A percentile compares a stretch with the other conserved stretches of the same genome.
These are phyloP conservation scores for Solanum sejunctum DNA, from an alignment of 257 asterid genomes.

Conservation along the genomic window DNA sequence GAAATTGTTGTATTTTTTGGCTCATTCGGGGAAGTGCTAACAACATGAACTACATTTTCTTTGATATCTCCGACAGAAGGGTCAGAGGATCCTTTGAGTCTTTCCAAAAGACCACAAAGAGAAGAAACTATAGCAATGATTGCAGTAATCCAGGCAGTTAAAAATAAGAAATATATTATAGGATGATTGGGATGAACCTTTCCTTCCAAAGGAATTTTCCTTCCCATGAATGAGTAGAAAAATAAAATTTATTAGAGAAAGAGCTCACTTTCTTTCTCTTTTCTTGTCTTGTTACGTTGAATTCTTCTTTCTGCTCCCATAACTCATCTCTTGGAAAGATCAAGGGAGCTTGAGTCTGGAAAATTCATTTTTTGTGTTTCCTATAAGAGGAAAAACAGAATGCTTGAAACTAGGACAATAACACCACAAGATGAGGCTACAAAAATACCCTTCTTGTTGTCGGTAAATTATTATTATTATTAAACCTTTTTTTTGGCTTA, in stretches of 20 bases:
- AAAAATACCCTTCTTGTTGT: background rate
- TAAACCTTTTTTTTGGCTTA: too few species aligned
- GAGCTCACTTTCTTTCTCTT: background rate
- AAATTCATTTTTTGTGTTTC: background rate
- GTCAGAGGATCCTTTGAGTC: slow-evolving; percentile 9
- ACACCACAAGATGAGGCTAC: background rate
- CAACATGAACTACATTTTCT: background rate
- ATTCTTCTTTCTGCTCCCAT: background rate
- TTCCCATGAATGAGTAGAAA: slow-evolving; percentile 34
- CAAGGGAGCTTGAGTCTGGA: background rate
- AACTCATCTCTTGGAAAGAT: background rate
- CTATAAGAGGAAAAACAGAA: background rate
- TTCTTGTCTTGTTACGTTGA: background rate
- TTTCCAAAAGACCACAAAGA: slow-evolving; percentile 38
- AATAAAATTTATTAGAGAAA: background rate
- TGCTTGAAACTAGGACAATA: background rate
- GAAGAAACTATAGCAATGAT: slow-evolving; percentile 29
- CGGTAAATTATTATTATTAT: background rate
- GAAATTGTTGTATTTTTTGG: background rate
- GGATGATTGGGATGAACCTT: slow-evolving; percentile 8
- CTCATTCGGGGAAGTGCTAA: background rate
- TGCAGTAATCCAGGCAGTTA: slow-evolving; percentile 17
- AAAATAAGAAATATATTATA: slow-evolving; percentile 7
- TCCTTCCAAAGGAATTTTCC: slow-evolving; percentile 24
- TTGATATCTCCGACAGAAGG: background rate